Evolutionary conservation across 352 stramenopile genomes (phyloP).

Genomic region (Phytopythium chamaehyphon): DNA sequence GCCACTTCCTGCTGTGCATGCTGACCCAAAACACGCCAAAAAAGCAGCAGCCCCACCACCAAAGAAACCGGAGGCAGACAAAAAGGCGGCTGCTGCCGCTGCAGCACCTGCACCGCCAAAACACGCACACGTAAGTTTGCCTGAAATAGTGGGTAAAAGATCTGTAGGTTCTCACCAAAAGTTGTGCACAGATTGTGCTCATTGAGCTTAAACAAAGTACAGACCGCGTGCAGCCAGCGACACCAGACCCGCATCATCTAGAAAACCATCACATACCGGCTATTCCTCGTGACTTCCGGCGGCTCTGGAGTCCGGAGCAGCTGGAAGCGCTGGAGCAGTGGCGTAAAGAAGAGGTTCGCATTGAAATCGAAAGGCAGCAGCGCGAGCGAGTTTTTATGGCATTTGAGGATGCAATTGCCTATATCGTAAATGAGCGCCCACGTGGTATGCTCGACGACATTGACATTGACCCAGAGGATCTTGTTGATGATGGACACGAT

Average conservation of each 20-base stretch:
- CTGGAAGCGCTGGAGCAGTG: slow-evolving; percentile 39
- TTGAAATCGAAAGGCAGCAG: slow-evolving; percentile 42
- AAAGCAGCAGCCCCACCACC: slow-evolving; percentile 16
- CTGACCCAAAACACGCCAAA: slow-evolving; percentile 31
- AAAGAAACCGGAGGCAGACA: slow-evolving; percentile 36
- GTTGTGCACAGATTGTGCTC: not conserved
- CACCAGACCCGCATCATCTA: slow-evolving; percentile 8
- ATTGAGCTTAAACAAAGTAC: slow-evolving; percentile 2
- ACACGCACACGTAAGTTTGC: slow-evolving; percentile 39
- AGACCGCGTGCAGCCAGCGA: not conserved
- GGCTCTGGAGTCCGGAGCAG: slow-evolving; percentile 63
- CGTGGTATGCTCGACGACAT: slow-evolving; percentile 44
- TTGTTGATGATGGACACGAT: slow-evolving; percentile 70
- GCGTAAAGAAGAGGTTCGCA: slow-evolving; percentile 48
- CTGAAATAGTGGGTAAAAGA: too few species aligned
- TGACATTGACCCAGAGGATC: slow-evolving; percentile 55
- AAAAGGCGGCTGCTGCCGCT: slow-evolving; percentile 15
- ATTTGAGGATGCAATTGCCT: slow-evolving; percentile 71
- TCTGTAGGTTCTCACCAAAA: not conserved
- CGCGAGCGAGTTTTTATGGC: slow-evolving; percentile 55
- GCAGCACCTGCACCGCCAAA: slow-evolving; percentile 18
- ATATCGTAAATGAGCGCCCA: slow-evolving; percentile 67
- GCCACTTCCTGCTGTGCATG: slow-evolving; percentile 11
- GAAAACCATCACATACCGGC: not conserved
- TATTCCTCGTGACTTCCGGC: slow-evolving; percentile 60